Conservation (phyloP, 768 basidiomycete species). For the Suillus tomentosus region DNA sequence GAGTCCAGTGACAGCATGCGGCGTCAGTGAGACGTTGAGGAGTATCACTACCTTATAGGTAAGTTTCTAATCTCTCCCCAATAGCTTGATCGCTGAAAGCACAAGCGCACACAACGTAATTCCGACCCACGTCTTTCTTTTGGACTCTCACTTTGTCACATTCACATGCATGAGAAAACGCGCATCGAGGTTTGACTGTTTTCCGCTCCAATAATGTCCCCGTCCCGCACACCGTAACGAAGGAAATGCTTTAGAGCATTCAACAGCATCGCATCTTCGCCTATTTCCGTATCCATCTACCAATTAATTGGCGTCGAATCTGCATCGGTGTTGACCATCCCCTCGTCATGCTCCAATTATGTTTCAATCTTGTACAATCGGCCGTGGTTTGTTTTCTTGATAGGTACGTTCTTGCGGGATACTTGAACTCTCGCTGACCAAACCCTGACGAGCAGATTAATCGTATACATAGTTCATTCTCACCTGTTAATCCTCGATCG, state of each 20-base stretch:
- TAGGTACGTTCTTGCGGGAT: not conserved
- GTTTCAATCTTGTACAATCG: slow-evolving; percentile 1
- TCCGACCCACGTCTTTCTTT: not conserved
- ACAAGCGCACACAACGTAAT: not conserved
- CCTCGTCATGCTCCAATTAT: not conserved
- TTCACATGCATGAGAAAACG: slow-evolving; percentile 2
- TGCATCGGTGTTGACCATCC: not conserved
- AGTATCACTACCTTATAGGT: not conserved
- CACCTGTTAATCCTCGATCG: not conserved
- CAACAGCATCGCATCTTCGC: not conserved
- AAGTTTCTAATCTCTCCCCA: not conserved
- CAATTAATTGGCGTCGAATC: not conserved
- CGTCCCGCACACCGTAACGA: not conserved
- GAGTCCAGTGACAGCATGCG: slow-evolving; percentile 17
- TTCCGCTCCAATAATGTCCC: not conserved
- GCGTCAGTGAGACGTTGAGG: slow-evolving; percentile 31
- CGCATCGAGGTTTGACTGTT: not conserved
- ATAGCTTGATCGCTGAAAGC: not conserved
- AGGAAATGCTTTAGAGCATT: not conserved
- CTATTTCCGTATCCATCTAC: slow-evolving; percentile 1
- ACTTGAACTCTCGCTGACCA: not conserved
- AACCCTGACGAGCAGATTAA: not conserved
- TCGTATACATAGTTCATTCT: slow-evolving; percentile 4
- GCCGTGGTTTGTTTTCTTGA: not conserved
- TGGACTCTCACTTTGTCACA: not conserved